Evolutionary conservation across 345 rosid species (phyloP).

Genomic region (Salix udensis): DNA sequence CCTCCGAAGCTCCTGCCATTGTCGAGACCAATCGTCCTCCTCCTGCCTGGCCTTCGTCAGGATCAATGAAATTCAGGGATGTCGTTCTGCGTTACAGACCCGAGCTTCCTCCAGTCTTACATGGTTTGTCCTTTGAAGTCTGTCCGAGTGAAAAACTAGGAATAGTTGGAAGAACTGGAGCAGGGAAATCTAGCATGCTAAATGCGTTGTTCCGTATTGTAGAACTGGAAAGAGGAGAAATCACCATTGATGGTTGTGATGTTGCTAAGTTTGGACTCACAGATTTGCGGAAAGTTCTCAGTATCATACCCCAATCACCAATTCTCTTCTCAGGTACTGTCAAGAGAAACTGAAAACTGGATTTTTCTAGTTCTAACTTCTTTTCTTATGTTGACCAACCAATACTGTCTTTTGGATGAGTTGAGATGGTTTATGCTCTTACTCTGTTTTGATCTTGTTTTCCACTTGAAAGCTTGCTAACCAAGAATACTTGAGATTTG

Average conservation of each 20-base stretch:
- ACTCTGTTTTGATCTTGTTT: not conserved
- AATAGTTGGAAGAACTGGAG: conserved; percentile 98
- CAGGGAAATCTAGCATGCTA: conserved; percentile 97
- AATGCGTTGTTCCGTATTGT: conserved; percentile 91
- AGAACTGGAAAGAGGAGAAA: conserved; percentile 85
- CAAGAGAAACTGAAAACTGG: not conserved
- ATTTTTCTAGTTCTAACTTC: not conserved
- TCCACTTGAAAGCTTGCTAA: not conserved
- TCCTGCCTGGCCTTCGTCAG: conserved; percentile 98
- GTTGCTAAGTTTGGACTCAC: conserved; percentile 71
- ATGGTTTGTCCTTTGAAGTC: conserved; percentile 69
- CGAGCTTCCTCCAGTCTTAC: conserved; percentile 92
- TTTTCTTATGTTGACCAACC: no score
- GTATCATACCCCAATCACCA: conserved; percentile 98
- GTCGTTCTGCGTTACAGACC: conserved; percentile 90
- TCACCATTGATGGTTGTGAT: conserved; percentile 79
- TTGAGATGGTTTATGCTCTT: not conserved
- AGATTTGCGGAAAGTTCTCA: conserved; percentile 87
- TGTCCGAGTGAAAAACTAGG: conserved; percentile 92
- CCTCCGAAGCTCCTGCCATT: conserved; percentile 80
- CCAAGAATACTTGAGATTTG: not conserved
- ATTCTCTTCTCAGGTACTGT: conserved; percentile 90
- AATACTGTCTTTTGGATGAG: not conserved
- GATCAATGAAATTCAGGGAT: conserved; percentile 76
- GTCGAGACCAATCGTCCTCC: conserved; percentile 86